Evolutionary conservation across 176 grass and related monocot species (phyloP).

Genomic region (Avena insularis): DNA sequence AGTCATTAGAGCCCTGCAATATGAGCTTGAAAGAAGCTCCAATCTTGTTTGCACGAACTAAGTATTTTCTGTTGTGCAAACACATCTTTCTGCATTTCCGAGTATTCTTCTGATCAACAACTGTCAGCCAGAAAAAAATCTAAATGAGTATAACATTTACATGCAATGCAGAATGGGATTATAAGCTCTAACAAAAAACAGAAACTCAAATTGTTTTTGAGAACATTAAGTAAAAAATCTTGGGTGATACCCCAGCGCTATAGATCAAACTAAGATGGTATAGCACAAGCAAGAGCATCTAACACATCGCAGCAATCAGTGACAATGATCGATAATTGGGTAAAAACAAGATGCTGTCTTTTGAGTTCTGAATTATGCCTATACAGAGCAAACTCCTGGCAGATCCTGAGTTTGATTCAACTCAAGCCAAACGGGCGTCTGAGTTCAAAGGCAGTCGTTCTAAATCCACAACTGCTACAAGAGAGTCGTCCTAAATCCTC

Average conservation of each 20-base stretch:
- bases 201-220: not conserved
- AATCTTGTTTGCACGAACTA: conserved; percentile 42
- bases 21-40: conserved; percentile 36
- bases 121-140: conserved; percentile 33
- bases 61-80: conserved; percentile 35
- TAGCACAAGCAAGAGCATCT: not conserved
- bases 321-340: not conserved
- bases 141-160: conserved; percentile 29
- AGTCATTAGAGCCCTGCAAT: conserved; percentile 22
- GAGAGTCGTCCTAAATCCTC: not conserved
- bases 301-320: not conserved
- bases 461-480: not conserved
- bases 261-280: not conserved
- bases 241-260: not conserved
- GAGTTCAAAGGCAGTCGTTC: too few relatives aligned
- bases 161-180: conserved; percentile 11
- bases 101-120: conserved; percentile 28
- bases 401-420: not conserved
- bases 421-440: too few relatives aligned
- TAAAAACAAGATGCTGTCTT: not conserved
- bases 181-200: conserved; percentile 5
- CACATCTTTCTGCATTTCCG: conserved; percentile 89
- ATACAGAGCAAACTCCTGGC: not conserved
- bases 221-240: conserved; percentile 6
- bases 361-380: not conserved